Base-by-base conservation (phyloP, 1,284 basidiomycete species). In the Wolfiporia cocos region DNA sequence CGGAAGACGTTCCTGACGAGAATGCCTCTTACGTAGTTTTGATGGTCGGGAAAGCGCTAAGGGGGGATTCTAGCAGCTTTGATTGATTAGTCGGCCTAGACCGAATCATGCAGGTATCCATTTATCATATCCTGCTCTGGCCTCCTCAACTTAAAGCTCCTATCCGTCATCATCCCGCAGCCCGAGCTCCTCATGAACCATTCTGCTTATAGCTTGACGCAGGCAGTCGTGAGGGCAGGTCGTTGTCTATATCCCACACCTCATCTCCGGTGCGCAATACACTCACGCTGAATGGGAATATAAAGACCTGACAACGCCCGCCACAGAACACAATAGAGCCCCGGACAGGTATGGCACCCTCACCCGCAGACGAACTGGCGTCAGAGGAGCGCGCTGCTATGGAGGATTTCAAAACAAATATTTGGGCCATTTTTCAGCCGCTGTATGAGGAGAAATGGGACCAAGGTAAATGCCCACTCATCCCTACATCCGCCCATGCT, bases 371-470 rank as follows among this genome's bases (percentile, higher is more conserved):
- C 12, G 50, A 21, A 40, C 29, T 55, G 36, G 46, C 56, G 4
- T 55, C 58, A 4, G 52, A 50, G 20, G 59, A 62, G 47, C 49
- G 46, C 28, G 52, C 55, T 7, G 57, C 55, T 23, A 50, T 56
- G 48, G 39, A 54, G 18, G 61, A 63, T 42, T 63, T 61, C 34
- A 54, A 52, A 14, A 37, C 49, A 15, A 55, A 50, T 37, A 54
- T 63, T 19, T 59, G 56, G 58, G 42, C 51, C 9, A 49, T 57
- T 18, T 61, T 63, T 48, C 57, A 61, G 38, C 49, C 56, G 11
- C 44, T 54, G 5, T 63, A 63, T 42, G 61, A 58, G 39, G 57
- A 59, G 43, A 55, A 50, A 22, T 63, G 61, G 61, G 55, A 58
- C 39, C 52, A 59, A 51, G 53, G 60, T 59, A 22, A 30, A 50